Evolutionary conservation across 2,329 filamentous ascomycete species (phyloP).

Genomic region (Epichloe gansuensis): DNA sequence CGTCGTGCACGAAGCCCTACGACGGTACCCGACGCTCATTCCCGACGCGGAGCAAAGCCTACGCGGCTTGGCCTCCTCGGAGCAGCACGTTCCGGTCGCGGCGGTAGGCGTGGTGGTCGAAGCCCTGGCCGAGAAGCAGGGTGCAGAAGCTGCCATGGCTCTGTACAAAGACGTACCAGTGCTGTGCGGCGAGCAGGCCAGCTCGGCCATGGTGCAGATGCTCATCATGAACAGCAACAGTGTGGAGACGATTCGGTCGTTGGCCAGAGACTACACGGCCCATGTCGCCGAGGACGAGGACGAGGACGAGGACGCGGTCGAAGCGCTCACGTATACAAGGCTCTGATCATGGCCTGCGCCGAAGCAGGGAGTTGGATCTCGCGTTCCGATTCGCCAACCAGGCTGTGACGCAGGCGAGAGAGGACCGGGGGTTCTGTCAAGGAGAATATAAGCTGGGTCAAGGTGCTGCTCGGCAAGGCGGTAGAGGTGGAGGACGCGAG

Average conservation of each 20-base stretch:
- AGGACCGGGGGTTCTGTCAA: not conserved
- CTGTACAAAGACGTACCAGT: slow-evolving; percentile 19
- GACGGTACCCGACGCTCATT: slow-evolving; percentile 30
- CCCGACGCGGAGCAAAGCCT: slow-evolving; percentile 44
- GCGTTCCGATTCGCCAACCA: slow-evolving; percentile 20
- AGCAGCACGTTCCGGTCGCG: slow-evolving; percentile 25
- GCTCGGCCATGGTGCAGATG: slow-evolving; percentile 16
- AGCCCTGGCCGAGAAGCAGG: slow-evolving; percentile 16
- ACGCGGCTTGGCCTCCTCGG: slow-evolving; percentile 31
- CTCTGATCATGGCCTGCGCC: slow-evolving; percentile 19
- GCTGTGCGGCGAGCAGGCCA: slow-evolving; percentile 18
- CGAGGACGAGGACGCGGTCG: slow-evolving; percentile 5
- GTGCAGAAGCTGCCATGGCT: slow-evolving; percentile 19
- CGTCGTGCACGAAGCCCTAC: slow-evolving; percentile 46
- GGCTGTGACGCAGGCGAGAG: slow-evolving; percentile 2
- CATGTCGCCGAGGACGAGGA: slow-evolving; percentile 9
- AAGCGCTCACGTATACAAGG: slow-evolving; percentile 11
- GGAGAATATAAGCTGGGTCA: slow-evolving; percentile 15
- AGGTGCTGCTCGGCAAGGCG: slow-evolving; percentile 16
- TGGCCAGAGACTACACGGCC: slow-evolving; percentile 20
- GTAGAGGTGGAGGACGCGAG: slow-evolving; percentile 18
- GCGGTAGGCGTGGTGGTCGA: slow-evolving; percentile 24
- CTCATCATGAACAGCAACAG: slow-evolving; percentile 19
- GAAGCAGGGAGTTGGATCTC: slow-evolving; percentile 19
- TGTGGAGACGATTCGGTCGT: slow-evolving; percentile 12